Conservation (phyloP, 1,139 yeast species). For the Kodamaea sp. region DNA sequence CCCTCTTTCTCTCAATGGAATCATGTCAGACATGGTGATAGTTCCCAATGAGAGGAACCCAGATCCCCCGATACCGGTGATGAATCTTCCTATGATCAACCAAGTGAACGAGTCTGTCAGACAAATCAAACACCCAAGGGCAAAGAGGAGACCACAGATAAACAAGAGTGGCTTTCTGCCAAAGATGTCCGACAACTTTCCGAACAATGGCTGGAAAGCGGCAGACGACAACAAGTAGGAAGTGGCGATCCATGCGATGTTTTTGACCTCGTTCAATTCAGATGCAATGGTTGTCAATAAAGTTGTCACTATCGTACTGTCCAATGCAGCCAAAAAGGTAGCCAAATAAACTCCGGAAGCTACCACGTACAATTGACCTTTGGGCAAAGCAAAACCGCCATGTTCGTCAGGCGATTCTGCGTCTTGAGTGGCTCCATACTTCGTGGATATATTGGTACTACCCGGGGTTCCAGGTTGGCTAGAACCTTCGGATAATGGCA, state of each 20-base stretch:
- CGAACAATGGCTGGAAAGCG: conserved; percentile 70
- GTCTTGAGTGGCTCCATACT: conserved; percentile 15
- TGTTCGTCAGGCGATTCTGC: conserved; percentile 11
- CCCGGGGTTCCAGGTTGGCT: no score
- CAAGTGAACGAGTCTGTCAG: conserved; percentile 39
- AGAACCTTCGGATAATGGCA: no score
- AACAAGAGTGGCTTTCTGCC: conserved; percentile 59
- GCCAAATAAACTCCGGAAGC: conserved; percentile 39
- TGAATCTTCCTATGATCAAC: conserved; percentile 59
- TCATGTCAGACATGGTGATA: conserved; percentile 53
- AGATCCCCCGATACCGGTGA: conserved; percentile 61
- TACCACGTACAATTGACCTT: conserved; percentile 31
- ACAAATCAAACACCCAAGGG: conserved; percentile 43
- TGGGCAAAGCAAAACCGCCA: conserved; percentile 34
- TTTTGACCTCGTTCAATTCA: conserved; percentile 40
- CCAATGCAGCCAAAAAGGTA: conserved; percentile 45
- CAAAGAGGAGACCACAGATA: conserved; percentile 37
- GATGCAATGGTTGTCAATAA: conserved; percentile 45
- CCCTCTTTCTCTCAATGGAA: conserved; percentile 55
- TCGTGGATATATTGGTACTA: conserved; percentile 2
- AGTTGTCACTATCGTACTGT: conserved; percentile 48
- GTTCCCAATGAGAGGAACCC: conserved; percentile 54
- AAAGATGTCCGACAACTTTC: conserved; percentile 82
- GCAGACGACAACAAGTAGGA: conserved; percentile 42
- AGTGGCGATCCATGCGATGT: conserved; percentile 51